phyloP scores from a whole-genome alignment of 148 eudicot species.

The Fagopyrum homotropicum region DNA sequence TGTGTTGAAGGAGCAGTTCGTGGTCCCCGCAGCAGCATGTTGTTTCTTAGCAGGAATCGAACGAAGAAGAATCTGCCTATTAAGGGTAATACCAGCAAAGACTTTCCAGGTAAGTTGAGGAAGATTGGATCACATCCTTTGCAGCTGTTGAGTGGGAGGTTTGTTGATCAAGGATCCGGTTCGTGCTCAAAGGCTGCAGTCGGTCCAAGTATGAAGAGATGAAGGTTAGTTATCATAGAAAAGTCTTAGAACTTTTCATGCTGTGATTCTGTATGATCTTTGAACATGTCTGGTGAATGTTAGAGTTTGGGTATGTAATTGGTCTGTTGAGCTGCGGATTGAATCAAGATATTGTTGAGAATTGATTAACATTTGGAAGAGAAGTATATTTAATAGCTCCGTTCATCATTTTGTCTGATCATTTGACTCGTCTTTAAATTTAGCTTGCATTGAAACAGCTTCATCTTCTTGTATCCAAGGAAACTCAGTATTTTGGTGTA shows the following conservation, averaged over 20 bases:
- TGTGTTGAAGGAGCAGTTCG: conserved; percentile 82
- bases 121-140: conserved; percentile 43
- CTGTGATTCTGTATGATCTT: not conserved
- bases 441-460: not conserved
- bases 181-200: conserved; percentile 50
- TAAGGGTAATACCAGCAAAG: conserved; percentile 48
- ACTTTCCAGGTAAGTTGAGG: conserved; percentile 55
- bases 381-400: not conserved
- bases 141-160: conserved; percentile 41
- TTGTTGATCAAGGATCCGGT: conserved; percentile 38
- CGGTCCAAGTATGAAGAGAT: conserved; percentile 39
- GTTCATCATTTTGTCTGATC: not conserved
- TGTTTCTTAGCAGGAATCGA: conserved; percentile 44
- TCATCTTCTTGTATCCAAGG: conserved; percentile 2
- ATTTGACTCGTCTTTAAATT: not conserved
- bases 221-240: not conserved
- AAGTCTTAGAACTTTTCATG: not conserved
- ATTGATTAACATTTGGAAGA: not conserved
- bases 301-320: conserved; percentile 2
- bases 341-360: not conserved
- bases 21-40: conserved; percentile 50
- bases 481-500: not conserved
- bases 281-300: not conserved
- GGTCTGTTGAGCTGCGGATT: not conserved
- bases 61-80: conserved; percentile 45